Evolutionary conservation across 192 early-diverging fungal genomes (phyloP), one percentile per base, ranked within the genome.

Genomic region (Entomortierella beljakovae): DNA sequence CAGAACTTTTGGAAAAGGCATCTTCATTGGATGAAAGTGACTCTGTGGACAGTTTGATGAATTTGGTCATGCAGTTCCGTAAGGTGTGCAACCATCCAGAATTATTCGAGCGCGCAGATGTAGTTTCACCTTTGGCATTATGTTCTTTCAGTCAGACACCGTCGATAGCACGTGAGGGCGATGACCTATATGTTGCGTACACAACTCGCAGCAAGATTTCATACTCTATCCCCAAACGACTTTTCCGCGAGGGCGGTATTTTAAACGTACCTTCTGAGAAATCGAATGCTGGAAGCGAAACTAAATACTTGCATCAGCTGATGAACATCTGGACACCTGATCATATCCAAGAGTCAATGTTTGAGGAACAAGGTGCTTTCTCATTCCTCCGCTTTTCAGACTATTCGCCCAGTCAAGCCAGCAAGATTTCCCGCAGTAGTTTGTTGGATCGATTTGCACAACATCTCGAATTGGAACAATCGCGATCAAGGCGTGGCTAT

Each of bases 41-140:
- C n/a, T 87, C 85, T 49, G 88, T 90, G 51, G 92, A 93, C 69
- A 94, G 89, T 68, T 84, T 97, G 74, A 95, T 95, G 94, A 97
- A 97, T 66, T 68, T 97, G 62, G 94, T 97, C n/a, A 95, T 95
- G 94, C 94, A 95, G 79, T 93, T 95, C 87, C 91, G 94, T 70
- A 95, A 95, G 74, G 93, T 95, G 33, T 94, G 93, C 74, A 95
- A 94, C 60, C 94, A 95, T 81, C 94, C 94, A 1, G 94, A 95
- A 74, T 73, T 95, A 38, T 94, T 95, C 85, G 94, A 94, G 76
- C 89, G 95, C 35, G 94, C 92, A 3, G 91, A 93, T 64, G 92
- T 95, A n/a, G 80, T 87, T 8, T 84, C 90, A 1, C 95, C 95
- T 2, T 86, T 90, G 62, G 81, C 90, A 8, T 80, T 88, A 9